Evolutionary conservation across 2,329 filamentous ascomycete genomes (phyloP), one percentile per base, ranked within the genome.

Genomic region (Penicillium decumbens): DNA sequence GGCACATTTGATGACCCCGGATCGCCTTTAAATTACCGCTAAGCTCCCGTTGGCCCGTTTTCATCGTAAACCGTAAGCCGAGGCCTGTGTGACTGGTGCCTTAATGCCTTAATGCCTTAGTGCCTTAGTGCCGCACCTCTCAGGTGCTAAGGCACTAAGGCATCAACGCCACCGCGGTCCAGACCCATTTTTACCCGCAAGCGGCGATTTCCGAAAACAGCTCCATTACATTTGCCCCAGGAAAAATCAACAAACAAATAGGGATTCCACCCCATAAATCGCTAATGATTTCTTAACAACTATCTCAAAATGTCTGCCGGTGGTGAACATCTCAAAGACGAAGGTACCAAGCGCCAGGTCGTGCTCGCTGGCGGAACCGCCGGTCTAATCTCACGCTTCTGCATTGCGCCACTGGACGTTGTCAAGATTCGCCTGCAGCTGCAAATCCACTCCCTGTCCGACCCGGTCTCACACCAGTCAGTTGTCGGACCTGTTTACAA

Each of bases 361-460:
- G 76, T 85, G 43, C 68, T 80, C 57, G 83, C 85, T 49, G 85
- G 85, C 61, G 84, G 80, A 40, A 75, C 82, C 58, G 89, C 93
- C 56, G 93, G 93, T 50, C 80, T 97, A 58, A 83, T 97, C 56
- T 93, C 93, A 47, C 86, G 91, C 86, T 97, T 98, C 77, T 82
- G 93, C 65, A 86, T 97, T 67, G 89, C 93, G 15, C 93, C 93
- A 45, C 87, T 98, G 59, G 93, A 98, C 71, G 93, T 98, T 55
- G 84, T 97, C 74, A 97, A 98, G 77, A 98, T 98, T 73, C 88
- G 93, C 41, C 84, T 97, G 40, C 93, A 98, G 70, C 83, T 98
- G 15, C 93, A 97, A 71, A 82, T 88, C 39, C 87, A 95, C 74
- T 90, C 89, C 42, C 81, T 88, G 52, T 86, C 85, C 61, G 86